These are phyloP conservation scores for Hanseniaspora hatyaiensis DNA, from an alignment of 805 yeast genomes.

Conservation along the genomic window DNA sequence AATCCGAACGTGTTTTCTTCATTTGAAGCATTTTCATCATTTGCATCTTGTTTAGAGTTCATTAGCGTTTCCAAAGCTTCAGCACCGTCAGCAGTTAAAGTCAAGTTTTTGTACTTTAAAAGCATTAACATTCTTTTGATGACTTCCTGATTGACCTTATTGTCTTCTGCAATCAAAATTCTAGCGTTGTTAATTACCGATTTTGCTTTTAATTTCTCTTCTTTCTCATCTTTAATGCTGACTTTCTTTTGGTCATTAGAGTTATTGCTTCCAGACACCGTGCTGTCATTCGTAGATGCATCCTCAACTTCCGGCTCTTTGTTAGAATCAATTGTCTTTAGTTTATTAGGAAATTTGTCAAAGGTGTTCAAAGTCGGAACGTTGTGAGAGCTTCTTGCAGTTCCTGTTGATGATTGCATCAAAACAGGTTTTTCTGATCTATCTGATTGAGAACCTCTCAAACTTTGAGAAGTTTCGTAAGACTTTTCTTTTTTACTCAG, in stretches of 20 bases:
- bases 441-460: conserved; percentile 14
- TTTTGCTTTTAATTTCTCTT: conserved; percentile 20
- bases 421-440: conserved; percentile 20
- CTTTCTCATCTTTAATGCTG: not conserved
- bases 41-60: conserved; percentile 32
- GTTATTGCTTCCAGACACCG: too few relatives aligned
- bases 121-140: conserved; percentile 74
- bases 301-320: too few relatives aligned
- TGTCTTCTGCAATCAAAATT: conserved; percentile 87
- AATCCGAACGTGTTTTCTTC: conserved; percentile 33
- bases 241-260: too few relatives aligned
- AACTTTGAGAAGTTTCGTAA: conserved; percentile 3
- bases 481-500: conserved; percentile 3
- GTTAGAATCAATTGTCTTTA: not conserved
- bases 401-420: conserved; percentile 28
- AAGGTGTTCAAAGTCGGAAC: conserved; percentile 14
- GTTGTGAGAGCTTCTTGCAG: conserved; percentile 28
- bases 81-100: conserved; percentile 78
- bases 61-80: conserved; percentile 65
- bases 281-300: too few relatives aligned
- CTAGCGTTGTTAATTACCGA: conserved; percentile 18
- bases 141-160: conserved; percentile 87
- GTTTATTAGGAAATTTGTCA: not conserved
- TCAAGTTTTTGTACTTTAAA: conserved; percentile 64
- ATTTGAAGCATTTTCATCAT: conserved; percentile 10